These are phyloP conservation scores for Fusarium sp. DNA, from an alignment of 2,329 filamentous ascomycete species.

Conservation along the genomic window DNA sequence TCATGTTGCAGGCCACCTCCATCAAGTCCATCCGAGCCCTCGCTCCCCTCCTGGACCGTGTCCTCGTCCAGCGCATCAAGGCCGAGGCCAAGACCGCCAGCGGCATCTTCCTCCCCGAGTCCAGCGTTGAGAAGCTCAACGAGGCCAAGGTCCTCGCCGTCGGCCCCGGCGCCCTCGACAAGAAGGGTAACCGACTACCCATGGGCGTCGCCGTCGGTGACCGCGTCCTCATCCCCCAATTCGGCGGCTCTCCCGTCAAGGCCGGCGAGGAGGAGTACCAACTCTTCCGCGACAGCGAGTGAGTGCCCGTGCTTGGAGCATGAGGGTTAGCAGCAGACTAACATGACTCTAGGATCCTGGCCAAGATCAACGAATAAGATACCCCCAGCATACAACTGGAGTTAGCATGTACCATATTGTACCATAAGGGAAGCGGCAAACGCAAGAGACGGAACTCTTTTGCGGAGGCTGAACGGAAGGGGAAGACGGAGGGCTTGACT, in stretches of 20 bases:
- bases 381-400: constrained; percentile 37
- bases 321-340: constrained; percentile 8
- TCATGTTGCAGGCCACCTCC: constrained; percentile 68
- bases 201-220: constrained; percentile 88
- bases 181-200: constrained; percentile 87
- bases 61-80: constrained; percentile 98
- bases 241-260: constrained; percentile 94
- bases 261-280: constrained; percentile 97
- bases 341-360: constrained; percentile 77
- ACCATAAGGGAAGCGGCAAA: constrained; percentile 46
- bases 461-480: constrained; percentile 15
- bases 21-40: constrained; percentile 97
- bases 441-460: constrained; percentile 28
- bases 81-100: constrained; percentile 95
- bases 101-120: constrained; percentile 98
- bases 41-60: constrained; percentile 95
- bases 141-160: constrained; percentile 97
- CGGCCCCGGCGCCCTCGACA: constrained; percentile 88
- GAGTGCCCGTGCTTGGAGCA: constrained; percentile 61
- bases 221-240: constrained; percentile 96
- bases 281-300: constrained; percentile 98
- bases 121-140: constrained; percentile 96
- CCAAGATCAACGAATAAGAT: constrained; percentile 95
- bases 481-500: constrained; percentile 32
- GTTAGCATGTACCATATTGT: constrained; percentile 52